These are phyloP conservation scores for Amanita brunnescens DNA, from an alignment of 768 basidiomycete species.

Conservation along the genomic window DNA sequence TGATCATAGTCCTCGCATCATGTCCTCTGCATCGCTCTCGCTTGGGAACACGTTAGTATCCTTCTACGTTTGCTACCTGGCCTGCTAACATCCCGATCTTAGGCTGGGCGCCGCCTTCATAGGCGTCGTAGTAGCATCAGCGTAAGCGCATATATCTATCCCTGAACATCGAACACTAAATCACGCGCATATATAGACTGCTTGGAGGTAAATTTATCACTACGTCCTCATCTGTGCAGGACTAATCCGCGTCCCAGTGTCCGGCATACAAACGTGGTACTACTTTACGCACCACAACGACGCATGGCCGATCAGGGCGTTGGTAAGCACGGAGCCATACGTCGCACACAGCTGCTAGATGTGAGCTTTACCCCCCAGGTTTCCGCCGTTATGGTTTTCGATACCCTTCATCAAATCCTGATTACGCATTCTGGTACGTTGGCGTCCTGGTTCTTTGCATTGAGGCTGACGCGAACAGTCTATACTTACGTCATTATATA, in stretches of 20 bases:
- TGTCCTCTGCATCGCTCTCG: constrained; percentile 11
- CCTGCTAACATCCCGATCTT: constrained; percentile 1
- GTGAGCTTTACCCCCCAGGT: constrained; percentile 27
- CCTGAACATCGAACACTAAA: background rate
- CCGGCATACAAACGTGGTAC: constrained; percentile 45
- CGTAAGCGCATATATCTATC: constrained; percentile 24
- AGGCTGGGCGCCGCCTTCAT: constrained; percentile 44
- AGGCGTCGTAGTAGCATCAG: constrained; percentile 38
- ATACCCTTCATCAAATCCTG: constrained; percentile 44
- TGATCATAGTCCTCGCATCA: background rate
- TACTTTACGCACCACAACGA: constrained; percentile 46
- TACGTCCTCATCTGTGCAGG: background rate
- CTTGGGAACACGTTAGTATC: constrained; percentile 28
- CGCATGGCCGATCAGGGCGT: constrained; percentile 34
- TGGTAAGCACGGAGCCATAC: constrained; percentile 25
- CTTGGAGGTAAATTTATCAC: constrained; percentile 34
- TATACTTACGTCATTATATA: constrained; percentile 41
- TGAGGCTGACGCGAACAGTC: constrained; percentile 19
- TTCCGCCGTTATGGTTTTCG: constrained; percentile 37
- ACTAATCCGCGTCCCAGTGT: constrained; percentile 28
- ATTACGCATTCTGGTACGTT: constrained; percentile 41
- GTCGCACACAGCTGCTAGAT: background rate
- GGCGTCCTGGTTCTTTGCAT: background rate
- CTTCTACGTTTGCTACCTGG: background rate
- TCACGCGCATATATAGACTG: constrained; percentile 23